Evolutionary conservation across 2,329 filamentous ascomycete species (phyloP).

Genomic region (Alternaria viburni): DNA sequence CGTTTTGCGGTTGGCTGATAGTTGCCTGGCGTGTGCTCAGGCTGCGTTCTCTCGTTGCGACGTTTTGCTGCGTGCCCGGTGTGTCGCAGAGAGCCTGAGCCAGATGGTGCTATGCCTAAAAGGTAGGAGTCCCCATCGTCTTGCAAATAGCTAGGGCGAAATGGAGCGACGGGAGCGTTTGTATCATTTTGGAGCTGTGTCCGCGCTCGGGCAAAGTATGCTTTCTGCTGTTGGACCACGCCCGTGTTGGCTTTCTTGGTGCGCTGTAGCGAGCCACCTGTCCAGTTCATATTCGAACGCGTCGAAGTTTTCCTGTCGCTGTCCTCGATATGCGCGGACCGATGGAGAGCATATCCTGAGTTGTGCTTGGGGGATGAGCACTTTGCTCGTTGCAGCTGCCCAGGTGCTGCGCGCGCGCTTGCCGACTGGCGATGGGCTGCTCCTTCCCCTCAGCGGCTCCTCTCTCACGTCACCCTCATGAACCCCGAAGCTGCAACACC

Average conservation of each 20-base stretch:
- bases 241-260: constrained; percentile 46
- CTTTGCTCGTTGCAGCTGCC: not conserved
- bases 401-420: constrained; percentile 6
- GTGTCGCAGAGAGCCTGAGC: constrained; percentile 16
- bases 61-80: constrained; percentile 10
- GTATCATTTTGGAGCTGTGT: constrained; percentile 34
- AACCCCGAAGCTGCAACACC: not conserved
- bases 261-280: constrained; percentile 53
- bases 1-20: not conserved
- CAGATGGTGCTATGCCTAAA: constrained; percentile 8
- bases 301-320: not conserved
- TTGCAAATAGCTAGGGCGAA: constrained; percentile 32
- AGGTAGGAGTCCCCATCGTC: constrained; percentile 13
- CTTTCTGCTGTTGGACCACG: constrained; percentile 51
- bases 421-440: constrained; percentile 1
- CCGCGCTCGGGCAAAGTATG: constrained; percentile 54
- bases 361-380: not conserved
- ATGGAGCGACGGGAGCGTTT: constrained; percentile 20
- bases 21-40: not conserved
- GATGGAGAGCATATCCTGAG: not conserved
- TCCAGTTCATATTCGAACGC: constrained; percentile 55
- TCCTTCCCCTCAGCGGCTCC: not conserved
- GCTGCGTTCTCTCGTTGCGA: not conserved
- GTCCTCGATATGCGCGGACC: not conserved
- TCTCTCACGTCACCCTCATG: not conserved